These are phyloP conservation scores for Trichoderma polysporum DNA, from an alignment of 2,329 filamentous ascomycete species.

Conservation along the genomic window DNA sequence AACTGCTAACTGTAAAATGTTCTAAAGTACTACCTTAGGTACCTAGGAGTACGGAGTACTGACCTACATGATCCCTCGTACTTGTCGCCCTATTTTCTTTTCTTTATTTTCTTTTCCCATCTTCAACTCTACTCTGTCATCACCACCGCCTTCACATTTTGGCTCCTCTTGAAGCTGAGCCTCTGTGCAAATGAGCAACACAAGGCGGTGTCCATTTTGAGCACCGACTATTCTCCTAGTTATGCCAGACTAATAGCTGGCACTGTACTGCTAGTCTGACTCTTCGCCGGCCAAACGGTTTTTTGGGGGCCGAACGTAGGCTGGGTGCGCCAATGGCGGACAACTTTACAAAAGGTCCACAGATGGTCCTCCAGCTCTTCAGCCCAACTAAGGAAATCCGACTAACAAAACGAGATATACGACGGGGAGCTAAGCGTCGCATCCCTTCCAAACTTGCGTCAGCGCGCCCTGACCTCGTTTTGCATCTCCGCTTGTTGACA, in stretches of 20 bases:
- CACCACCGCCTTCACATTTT: neutral
- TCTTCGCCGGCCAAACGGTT: slow-evolving; percentile 3
- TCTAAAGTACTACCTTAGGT: too few species aligned
- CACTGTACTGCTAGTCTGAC: slow-evolving; percentile 3
- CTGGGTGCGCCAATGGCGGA: slow-evolving; percentile 1
- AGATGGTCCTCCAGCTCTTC: neutral
- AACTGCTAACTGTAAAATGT: neutral
- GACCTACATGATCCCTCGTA: too few species aligned
- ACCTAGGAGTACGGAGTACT: too few species aligned
- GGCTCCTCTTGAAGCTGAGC: slow-evolving; percentile 1
- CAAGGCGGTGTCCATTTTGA: neutral
- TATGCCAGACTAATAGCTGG: neutral
- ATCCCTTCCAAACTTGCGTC: neutral
- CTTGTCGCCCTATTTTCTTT: neutral
- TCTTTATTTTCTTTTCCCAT: neutral
- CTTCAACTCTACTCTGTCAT: neutral
- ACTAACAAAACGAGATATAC: slow-evolving; percentile 14
- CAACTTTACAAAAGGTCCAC: slow-evolving; percentile 12
- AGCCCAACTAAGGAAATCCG: neutral
- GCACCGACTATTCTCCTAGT: neutral
- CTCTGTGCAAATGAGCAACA: neutral
- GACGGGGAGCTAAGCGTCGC: neutral
- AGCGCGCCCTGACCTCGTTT: neutral
- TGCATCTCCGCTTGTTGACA: neutral
- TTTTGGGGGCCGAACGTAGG: neutral